A percentile compares a stretch with the other conserved stretches of the same genome.
Evolutionary conservation across 2,329 filamentous ascomycete genomes (phyloP).

Genomic region (Monosporascus sp.): DNA sequence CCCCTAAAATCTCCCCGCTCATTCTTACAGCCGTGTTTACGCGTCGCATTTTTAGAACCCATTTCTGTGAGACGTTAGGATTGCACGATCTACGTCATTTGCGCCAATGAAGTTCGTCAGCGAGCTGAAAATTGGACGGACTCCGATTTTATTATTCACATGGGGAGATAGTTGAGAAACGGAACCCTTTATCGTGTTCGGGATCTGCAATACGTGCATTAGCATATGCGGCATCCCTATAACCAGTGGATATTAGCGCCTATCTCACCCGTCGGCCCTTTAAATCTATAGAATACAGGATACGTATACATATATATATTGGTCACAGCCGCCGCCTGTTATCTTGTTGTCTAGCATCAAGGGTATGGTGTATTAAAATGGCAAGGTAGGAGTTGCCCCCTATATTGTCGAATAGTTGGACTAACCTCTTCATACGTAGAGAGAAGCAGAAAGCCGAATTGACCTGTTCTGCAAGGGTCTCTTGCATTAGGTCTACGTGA

Average conservation of each 20-base stretch:
- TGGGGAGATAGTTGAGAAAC: not conserved
- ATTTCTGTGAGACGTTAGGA: constrained; percentile 4
- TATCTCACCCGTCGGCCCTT: too few species aligned
- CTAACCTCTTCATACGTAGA: too few species aligned
- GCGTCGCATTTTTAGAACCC: not conserved
- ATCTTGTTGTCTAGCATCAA: too few species aligned
- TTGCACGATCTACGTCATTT: constrained; percentile 22
- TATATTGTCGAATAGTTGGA: too few species aligned
- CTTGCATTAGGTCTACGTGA: too few species aligned
- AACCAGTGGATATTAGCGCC: not conserved
- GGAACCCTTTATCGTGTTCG: not conserved
- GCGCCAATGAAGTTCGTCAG: constrained; percentile 3
- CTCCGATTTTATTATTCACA: not conserved
- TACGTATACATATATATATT: too few species aligned
- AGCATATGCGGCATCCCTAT: not conserved
- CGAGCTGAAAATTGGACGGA: constrained; percentile 2
- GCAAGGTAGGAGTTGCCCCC: too few species aligned
- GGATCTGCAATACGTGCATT: not conserved
- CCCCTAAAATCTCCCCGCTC: not conserved
- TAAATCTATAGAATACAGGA: too few species aligned
- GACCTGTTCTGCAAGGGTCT: too few species aligned
- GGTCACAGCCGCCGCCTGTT: too few species aligned
- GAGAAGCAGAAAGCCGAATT: too few species aligned
- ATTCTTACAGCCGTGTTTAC: not conserved
- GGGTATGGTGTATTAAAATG: too few species aligned